These are phyloP conservation scores for Dendrocalamus latiflorus DNA, from an alignment of 202 grass and related monocot genomes.

Conservation along the genomic window DNA sequence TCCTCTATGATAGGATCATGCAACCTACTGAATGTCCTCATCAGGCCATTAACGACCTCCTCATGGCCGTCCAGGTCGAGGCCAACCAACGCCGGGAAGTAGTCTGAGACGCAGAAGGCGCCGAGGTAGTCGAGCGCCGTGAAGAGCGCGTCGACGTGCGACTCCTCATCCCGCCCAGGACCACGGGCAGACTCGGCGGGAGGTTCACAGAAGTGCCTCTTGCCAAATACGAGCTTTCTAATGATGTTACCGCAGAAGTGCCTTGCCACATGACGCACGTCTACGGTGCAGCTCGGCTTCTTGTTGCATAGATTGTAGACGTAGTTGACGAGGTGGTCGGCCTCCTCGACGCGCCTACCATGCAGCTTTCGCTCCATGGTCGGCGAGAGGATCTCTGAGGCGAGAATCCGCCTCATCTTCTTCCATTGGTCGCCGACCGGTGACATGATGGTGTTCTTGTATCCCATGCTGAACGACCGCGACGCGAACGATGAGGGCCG, in stretches of 20 bases:
- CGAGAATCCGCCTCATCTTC: conserved; percentile 36
- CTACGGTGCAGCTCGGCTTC: neutral
- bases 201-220: neutral
- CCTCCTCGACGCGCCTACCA: neutral
- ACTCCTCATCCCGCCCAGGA: neutral
- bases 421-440: conserved; percentile 31
- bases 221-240: no score
- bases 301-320: neutral
- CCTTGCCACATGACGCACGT: neutral
- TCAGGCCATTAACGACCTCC: neutral
- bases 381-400: conserved; percentile 5
- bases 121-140: neutral
- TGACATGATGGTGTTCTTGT: neutral
- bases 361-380: neutral
- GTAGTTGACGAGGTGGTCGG: conserved; percentile 26
- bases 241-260: conserved; percentile 1
- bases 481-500: conserved; percentile 11
- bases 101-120: conserved; percentile 40
- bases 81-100: conserved; percentile 24
- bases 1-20: conserved; percentile 44
- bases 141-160: conserved; percentile 22
- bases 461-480: neutral
- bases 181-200: neutral
- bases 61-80: conserved; percentile 22
- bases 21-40: neutral